Conservation (phyloP, 1,284 basidiomycete species). For the Puccinia sorghi region DNA sequence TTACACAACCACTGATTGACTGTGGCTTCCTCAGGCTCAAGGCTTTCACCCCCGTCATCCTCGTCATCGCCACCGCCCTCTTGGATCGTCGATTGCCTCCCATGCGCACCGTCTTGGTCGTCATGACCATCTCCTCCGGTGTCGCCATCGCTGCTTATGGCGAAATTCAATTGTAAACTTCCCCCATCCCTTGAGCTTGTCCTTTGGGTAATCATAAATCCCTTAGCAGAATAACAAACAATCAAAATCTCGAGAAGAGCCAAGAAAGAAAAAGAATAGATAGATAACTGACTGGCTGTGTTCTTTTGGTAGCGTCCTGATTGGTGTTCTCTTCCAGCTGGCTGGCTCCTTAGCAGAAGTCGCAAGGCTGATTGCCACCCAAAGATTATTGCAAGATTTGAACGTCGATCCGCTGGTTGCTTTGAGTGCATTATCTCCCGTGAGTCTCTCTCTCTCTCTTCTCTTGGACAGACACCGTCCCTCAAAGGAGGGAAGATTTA, state of each 20-base stretch:
- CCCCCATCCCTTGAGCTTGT: neutral
- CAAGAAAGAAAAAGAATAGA: neutral
- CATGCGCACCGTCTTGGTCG: neutral
- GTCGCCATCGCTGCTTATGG: constrained; percentile 46
- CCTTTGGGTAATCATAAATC: neutral
- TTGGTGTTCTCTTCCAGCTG: constrained; percentile 27
- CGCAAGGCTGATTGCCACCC: constrained; percentile 40
- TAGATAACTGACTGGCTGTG: neutral
- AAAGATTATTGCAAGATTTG: constrained; percentile 34
- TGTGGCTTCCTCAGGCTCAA: constrained; percentile 22
- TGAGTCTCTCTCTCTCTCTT: too few species aligned
- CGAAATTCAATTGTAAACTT: constrained; percentile 46
- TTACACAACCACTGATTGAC: neutral
- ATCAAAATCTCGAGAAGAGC: too few species aligned
- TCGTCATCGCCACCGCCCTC: constrained; percentile 36
- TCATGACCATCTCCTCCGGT: constrained; percentile 30
- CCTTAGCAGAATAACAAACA: too few species aligned
- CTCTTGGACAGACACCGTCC: too few species aligned
- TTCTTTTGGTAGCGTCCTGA: neutral
- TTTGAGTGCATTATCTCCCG: constrained; percentile 29
- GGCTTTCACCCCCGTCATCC: constrained; percentile 42
- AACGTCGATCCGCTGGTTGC: constrained; percentile 43
- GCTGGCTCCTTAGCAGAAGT: constrained; percentile 39
- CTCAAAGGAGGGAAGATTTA: too few species aligned
- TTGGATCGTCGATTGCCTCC: constrained; percentile 28